Conservation (phyloP, 179 eudicot genomes). For the Silene noctiflora region DNA sequence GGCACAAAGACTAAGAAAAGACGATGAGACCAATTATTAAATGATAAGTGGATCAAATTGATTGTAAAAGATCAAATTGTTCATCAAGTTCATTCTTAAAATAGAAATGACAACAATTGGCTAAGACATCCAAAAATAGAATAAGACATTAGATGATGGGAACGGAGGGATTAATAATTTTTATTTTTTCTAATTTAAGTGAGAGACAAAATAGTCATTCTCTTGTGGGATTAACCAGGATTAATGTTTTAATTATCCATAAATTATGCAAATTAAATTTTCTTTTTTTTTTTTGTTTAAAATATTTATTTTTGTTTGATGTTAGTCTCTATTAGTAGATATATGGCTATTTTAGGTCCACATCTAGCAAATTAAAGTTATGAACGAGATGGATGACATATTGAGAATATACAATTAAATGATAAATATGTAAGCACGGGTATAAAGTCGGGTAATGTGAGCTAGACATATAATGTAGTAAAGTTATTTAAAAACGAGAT, state of each 20-base stretch:
- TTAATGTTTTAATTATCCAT: slow-evolving; percentile 8
- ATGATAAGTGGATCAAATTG: too few species aligned
- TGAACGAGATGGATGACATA: neutral
- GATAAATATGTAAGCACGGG: neutral
- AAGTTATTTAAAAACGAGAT: too few species aligned
- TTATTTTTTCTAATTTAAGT: neutral
- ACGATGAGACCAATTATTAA: too few species aligned
- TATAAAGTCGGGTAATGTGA: too few species aligned
- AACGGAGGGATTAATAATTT: neutral
- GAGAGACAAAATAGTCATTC: slow-evolving; percentile 23
- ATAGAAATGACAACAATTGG: too few species aligned
- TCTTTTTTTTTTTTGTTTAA: neutral
- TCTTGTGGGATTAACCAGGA: slow-evolving; percentile 19
- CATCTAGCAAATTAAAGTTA: neutral
- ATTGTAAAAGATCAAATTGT: too few species aligned
- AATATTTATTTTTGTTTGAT: neutral
- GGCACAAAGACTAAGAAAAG: too few species aligned
- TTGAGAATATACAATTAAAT: neutral
- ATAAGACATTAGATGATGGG: too few species aligned
- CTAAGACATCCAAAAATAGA: too few species aligned
- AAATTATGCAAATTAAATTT: slow-evolving; percentile 13
- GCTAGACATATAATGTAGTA: too few species aligned
- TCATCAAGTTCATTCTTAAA: too few species aligned
- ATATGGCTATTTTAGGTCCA: slow-evolving; percentile 2
- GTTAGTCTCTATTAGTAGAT: neutral